Conservation (phyloP, 352 stramenopile genomes). For the Globisporangium acanthophoron region DNA sequence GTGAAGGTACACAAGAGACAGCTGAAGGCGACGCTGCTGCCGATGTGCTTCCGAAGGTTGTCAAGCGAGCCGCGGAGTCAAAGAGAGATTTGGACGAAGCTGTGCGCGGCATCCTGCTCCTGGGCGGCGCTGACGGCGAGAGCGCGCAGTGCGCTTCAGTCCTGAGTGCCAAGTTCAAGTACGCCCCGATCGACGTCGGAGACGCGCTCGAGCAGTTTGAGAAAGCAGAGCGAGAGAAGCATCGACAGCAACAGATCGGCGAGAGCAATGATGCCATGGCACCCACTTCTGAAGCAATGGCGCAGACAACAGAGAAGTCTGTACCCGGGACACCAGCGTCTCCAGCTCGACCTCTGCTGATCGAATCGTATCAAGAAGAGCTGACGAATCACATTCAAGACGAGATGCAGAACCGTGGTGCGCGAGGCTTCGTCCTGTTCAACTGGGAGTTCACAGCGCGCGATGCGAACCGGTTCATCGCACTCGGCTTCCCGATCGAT, state of each 20-base stretch:
- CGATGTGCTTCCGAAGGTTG: not conserved
- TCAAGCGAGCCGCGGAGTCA: constrained; percentile 14
- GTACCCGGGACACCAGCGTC: not conserved
- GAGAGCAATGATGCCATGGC: constrained; percentile 6
- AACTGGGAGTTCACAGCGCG: constrained; percentile 43
- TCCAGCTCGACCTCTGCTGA: constrained; percentile 2
- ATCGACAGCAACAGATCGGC: constrained; percentile 13
- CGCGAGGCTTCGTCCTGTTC: constrained; percentile 47
- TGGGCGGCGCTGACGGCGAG: constrained; percentile 35
- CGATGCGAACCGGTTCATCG: constrained; percentile 45
- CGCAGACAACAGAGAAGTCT: not conserved
- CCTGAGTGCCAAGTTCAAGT: constrained; percentile 37
- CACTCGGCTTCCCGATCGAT: constrained; percentile 38
- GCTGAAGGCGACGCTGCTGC: not conserved
- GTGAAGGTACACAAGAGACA: not conserved
- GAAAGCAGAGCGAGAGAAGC: constrained; percentile 1
- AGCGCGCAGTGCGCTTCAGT: constrained; percentile 28
- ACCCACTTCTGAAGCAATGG: not conserved
- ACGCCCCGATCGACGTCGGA: constrained; percentile 36
- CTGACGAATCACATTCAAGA: constrained; percentile 13
- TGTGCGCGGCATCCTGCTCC: constrained; percentile 39
- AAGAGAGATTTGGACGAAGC: constrained; percentile 41
- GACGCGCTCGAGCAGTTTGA: constrained; percentile 17
- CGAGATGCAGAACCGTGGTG: constrained; percentile 12
- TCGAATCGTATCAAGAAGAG: constrained; percentile 17